Evolutionary conservation across 129 eudicot genomes (phyloP), one percentile per base, ranked within the genome.

Genomic region (Apium graveolens): DNA sequence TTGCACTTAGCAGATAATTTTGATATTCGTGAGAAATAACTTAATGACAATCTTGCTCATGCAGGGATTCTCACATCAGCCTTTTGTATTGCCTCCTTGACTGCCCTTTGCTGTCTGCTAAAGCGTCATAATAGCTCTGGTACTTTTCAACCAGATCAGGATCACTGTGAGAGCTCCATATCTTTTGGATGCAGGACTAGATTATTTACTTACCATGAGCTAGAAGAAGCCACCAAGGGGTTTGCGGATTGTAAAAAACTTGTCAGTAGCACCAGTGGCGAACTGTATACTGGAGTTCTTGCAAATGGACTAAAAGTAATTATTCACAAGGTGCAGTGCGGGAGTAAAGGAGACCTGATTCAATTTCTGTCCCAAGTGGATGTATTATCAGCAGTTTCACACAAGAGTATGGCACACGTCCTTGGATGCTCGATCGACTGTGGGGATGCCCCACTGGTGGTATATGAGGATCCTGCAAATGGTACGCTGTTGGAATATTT

Each of bases 381-480:
- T 86, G 74, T 82, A 21, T 38, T 93, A 51, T 85, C 90, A 39
- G 80, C 90, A 73, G 85, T 93, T 41, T 78, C 89, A 38, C 97
- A 93, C 81, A 34, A 82, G 21, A 83, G 82, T 79, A 83, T 93
- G 87, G 91, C 98, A n/a, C 91, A 83, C 14, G 74, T 93, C 78
- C 78, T 93, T 3, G 98, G 97, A 17, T 93, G 98, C 83, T 93
- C 93, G 55, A 84, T 93, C 7, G 93, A 93, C 79, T 85, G 90
- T n/a, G 90, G 86, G 11, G 84, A 85, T 77, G 74, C 86, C 51
- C 92, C 95, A 0, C 73, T 91, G 41, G 90, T 89, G 17, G 96
- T 93, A 0, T 93, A 89, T 21, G 97, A 89, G 75, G 79, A 87
- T 72, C 96, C 90, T 0, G 89, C 85, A 74, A 93, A 91, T 62